Evolutionary conservation across 2,329 filamentous ascomycete species (phyloP).

Genomic region (Botrytis galanthina): DNA sequence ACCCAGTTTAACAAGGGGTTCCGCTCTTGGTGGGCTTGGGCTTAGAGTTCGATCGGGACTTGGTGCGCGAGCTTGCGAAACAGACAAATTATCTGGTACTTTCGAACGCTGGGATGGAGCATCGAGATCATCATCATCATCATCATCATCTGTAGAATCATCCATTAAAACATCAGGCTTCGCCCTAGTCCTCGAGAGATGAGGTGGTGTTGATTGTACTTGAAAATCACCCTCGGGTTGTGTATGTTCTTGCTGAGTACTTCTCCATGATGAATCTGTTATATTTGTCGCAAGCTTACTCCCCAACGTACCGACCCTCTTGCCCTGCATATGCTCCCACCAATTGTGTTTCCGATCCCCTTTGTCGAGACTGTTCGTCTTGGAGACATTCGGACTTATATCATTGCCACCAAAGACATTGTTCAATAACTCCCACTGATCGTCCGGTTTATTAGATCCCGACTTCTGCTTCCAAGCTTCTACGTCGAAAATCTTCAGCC

Average conservation of each 20-base stretch:
- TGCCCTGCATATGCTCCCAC: slow-evolving; percentile 35
- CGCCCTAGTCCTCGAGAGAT: slow-evolving; percentile 19
- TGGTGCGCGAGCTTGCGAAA: slow-evolving; percentile 21
- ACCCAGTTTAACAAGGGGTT: slow-evolving; percentile 20
- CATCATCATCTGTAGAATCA: slow-evolving; percentile 32
- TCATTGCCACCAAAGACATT: slow-evolving; percentile 27
- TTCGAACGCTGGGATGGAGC: slow-evolving; percentile 27
- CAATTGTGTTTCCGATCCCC: slow-evolving; percentile 22
- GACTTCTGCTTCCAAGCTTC: slow-evolving; percentile 29
- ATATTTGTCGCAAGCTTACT: slow-evolving; percentile 21
- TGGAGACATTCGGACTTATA: not conserved
- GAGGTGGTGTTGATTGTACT: slow-evolving; percentile 35
- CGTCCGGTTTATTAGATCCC: slow-evolving; percentile 17
- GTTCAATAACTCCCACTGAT: slow-evolving; percentile 26
- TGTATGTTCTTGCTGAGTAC: not conserved
- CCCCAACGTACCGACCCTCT: slow-evolving; percentile 28
- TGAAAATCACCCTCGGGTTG: slow-evolving; percentile 34
- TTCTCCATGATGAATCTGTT: not conserved
- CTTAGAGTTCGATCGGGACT: not conserved
- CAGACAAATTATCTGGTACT: slow-evolving; percentile 34
- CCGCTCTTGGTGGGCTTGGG: not conserved
- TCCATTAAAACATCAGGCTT: slow-evolving; percentile 19
- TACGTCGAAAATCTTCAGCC: slow-evolving; percentile 47
- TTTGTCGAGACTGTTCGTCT: slow-evolving; percentile 9
- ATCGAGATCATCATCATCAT: slow-evolving; percentile 36